Conservation (phyloP, 441 rosid genomes). For the Euphorbia celastroides region DNA sequence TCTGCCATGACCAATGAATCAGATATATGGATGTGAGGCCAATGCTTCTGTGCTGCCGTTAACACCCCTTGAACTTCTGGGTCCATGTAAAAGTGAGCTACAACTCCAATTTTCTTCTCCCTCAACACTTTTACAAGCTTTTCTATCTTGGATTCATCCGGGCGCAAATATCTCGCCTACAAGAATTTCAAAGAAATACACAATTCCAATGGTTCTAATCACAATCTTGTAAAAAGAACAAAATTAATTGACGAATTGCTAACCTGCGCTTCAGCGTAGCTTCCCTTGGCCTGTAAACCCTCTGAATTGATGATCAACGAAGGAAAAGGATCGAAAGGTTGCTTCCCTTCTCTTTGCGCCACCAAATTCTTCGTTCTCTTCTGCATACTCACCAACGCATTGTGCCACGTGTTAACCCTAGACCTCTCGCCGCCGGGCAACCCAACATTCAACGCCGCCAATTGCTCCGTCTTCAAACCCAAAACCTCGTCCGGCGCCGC, state of each 20-base stretch:
- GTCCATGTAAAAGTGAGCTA: slow-evolving; percentile 95
- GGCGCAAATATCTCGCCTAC: slow-evolving; percentile 77
- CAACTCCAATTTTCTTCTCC: slow-evolving; percentile 90
- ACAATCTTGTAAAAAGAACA: neutral
- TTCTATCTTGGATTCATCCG: slow-evolving; percentile 55
- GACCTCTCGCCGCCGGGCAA: slow-evolving; percentile 55
- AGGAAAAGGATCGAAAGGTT: slow-evolving; percentile 68
- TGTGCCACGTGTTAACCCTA: slow-evolving; percentile 89
- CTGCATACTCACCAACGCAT: slow-evolving; percentile 81
- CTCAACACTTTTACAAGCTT: slow-evolving; percentile 62
- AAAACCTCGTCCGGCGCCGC: slow-evolving; percentile 69
- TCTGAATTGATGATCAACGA: slow-evolving; percentile 54
- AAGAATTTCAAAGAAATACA: neutral
- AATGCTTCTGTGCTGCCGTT: slow-evolving; percentile 81
- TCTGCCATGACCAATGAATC: slow-evolving; percentile 98
- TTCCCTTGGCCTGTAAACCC: slow-evolving; percentile 70
- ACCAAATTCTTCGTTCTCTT: slow-evolving; percentile 70
- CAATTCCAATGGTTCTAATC: neutral
- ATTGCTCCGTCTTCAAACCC: slow-evolving; percentile 61
- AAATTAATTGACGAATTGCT: too few relatives aligned
- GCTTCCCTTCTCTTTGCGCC: slow-evolving; percentile 55
- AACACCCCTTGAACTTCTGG: slow-evolving; percentile 98
- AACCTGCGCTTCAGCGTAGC: slow-evolving; percentile 97
- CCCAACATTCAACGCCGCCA: slow-evolving; percentile 65
- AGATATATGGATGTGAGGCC: slow-evolving; percentile 92